Base-by-base conservation (phyloP, 805 yeast genomes). In the Lachancea sp. region DNA sequence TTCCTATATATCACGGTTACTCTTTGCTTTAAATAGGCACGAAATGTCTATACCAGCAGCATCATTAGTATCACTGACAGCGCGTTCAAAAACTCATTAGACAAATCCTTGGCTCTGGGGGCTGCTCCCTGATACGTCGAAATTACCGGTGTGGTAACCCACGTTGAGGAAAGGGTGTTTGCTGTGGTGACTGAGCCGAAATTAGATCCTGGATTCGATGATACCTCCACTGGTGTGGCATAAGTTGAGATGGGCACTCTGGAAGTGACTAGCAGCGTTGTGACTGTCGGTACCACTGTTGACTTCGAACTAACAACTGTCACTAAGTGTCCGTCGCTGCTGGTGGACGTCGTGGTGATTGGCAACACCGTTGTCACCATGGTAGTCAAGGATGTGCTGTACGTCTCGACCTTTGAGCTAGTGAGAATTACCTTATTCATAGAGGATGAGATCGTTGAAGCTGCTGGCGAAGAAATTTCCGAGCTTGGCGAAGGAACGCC, bases 391-490 rank as follows among this genome's bases (percentile, higher is more conserved):
- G 34, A 36, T 9, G 47, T 44, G 3, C 45, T 35, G 31, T 42
- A 42, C 5, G 44, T 35, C 31, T 46, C 32, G 16, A 38, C n/a
- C 34, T 43, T 43, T 3, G 57, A 52, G 30, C 52, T 50, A 9
- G 57, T 49, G 10, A 48, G 56, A 11, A 47, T 25, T 3, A 46
- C 42, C 7, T 41, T 47, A 20, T 42, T 53, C 15, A 47, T 45
- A 25, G 42, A 22, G 20, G 35, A 13, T 30, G 41, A 33, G 35
- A 19, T 19, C 11, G 35, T 19, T 9, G 17, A 17, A 22, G 25
- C 25, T 8, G 25, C 8, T 22, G 25, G 8, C 25, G 8, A 4
- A 8, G 8, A 8, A 22, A 8, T 22, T 15, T 16, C 10, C 4
- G 35, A 32, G 18, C 19, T 32, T 32, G 11, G 35, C 19, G 35